Evolutionary conservation across 192 early-diverging fungal genomes (phyloP), one percentile per base, ranked within the genome.

Genomic region (Neocallimastix lanati): DNA sequence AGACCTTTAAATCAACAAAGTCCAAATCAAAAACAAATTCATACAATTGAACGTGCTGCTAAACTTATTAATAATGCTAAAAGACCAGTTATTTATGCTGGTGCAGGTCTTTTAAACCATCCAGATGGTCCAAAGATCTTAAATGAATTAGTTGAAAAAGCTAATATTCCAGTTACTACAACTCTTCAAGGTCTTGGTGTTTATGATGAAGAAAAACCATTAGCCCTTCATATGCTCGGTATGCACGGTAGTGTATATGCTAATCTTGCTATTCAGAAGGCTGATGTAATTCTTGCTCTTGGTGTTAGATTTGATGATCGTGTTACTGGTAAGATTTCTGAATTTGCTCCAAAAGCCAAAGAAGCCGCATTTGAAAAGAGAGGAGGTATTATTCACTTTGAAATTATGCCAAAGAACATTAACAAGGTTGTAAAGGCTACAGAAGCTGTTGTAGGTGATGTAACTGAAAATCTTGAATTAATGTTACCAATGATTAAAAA

Each of bases 341-440:
- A 93, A 76, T 99, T 99, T 85, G 97, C 97, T 30, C 95, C 96
- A 28, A 94, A 92, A 80, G 97, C 96, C 35, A 91, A 91, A 82
- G 88, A 91, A 83, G 97, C 97, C 13, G 94, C 94, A 40, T 85
- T 87, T 28, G 93, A 93, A 81, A 90, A 92, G 79, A 93, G 92
- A 77, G 97, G 97, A 78, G 97, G 97, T 79, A 98, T 99, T 78
- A 90, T 95, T 79, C 97, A 99, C 85, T 99, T 99, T 90, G 97
- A 99, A 83, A 97, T 99, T 82, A 91, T 96, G 91, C 96, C 95
- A 83, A 99, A 99, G 90, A 97, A 99, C 86, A 98, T 99, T 89
- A 99, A 98, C 90, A 99, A 99, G 89, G 93, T 96, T 30, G 92
- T 99, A 50, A 89, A 94, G 82, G 94, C 93, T 29, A 94, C 94